Evolutionary conservation across 495 filamentous ascomycete genomes (phyloP).

Genomic region (Penicillium waksmanii): DNA sequence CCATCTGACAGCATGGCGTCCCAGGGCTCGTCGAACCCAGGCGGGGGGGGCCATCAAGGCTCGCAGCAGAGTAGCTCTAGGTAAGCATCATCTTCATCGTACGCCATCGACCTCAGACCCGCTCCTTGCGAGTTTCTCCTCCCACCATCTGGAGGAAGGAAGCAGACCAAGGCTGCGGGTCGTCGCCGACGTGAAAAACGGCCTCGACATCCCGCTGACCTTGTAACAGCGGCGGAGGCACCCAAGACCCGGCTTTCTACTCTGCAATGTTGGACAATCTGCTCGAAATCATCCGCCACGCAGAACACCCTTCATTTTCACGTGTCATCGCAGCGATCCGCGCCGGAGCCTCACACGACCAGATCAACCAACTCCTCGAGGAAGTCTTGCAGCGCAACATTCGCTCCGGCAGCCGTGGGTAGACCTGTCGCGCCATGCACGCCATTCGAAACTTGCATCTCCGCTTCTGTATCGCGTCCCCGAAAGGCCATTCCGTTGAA

Average conservation of each 20-base stretch:
- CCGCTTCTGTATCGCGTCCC: not conserved
- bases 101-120: not conserved
- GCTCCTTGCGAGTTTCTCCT: not conserved
- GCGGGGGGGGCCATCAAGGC: not conserved
- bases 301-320: conserved; percentile 28
- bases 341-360: conserved; percentile 35
- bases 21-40: not conserved
- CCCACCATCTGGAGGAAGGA: not conserved
- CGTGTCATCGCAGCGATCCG: conserved; percentile 38
- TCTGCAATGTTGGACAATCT: conserved; percentile 35
- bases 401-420: not conserved
- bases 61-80: not conserved
- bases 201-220: not conserved
- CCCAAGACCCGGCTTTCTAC: conserved; percentile 30
- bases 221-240: conserved; percentile 1
- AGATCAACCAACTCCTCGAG: conserved; percentile 34
- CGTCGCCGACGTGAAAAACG: too few relatives aligned
- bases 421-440: not conserved
- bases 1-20: not conserved
- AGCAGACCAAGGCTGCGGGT: too few relatives aligned
- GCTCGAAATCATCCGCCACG: conserved; percentile 31
- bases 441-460: not conserved
- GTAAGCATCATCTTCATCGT: not conserved
- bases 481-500: not conserved
- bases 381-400: conserved; percentile 6